Conservation (phyloP, 2,329 filamentous ascomycete species). For the Fusarium proliferatum region DNA sequence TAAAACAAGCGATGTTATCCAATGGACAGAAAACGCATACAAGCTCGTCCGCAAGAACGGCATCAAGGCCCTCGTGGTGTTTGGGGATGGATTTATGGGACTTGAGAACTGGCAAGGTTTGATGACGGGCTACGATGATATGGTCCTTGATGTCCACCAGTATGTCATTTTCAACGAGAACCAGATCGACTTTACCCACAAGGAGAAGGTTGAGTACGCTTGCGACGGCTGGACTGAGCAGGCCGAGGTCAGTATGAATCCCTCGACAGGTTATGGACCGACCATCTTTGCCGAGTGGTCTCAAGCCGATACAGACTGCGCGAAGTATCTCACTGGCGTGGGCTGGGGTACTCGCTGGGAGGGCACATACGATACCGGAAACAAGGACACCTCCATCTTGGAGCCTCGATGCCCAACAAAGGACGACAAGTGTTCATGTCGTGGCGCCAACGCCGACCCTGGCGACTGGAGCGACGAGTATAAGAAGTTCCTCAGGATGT, state of each 20-base stretch:
- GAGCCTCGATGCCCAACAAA: slow-evolving; percentile 79
- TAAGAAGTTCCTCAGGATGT: slow-evolving; percentile 86
- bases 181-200: slow-evolving; percentile 84
- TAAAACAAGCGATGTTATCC: slow-evolving; percentile 71
- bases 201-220: slow-evolving; percentile 85
- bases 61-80: slow-evolving; percentile 77
- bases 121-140: slow-evolving; percentile 74
- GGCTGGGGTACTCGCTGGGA: slow-evolving; percentile 91
- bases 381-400: slow-evolving; percentile 69
- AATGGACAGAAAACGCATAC: slow-evolving; percentile 83
- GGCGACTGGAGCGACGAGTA: slow-evolving; percentile 76
- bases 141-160: slow-evolving; percentile 96
- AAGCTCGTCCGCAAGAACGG: slow-evolving; percentile 80
- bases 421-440: slow-evolving; percentile 76
- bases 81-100: slow-evolving; percentile 95
- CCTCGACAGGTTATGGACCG: slow-evolving; percentile 84
- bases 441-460: slow-evolving; percentile 78
- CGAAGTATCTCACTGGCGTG: slow-evolving; percentile 87
- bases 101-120: slow-evolving; percentile 90
- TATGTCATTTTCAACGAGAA: slow-evolving; percentile 97
- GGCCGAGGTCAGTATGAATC: slow-evolving; percentile 77
- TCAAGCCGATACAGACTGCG: slow-evolving; percentile 96
- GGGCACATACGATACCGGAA: slow-evolving; percentile 81
- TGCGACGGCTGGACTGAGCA: slow-evolving; percentile 89
- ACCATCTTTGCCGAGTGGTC: slow-evolving; percentile 98